Base-by-base conservation (phyloP, 2,329 filamentous ascomycete species). In the Helotiales sp. region DNA sequence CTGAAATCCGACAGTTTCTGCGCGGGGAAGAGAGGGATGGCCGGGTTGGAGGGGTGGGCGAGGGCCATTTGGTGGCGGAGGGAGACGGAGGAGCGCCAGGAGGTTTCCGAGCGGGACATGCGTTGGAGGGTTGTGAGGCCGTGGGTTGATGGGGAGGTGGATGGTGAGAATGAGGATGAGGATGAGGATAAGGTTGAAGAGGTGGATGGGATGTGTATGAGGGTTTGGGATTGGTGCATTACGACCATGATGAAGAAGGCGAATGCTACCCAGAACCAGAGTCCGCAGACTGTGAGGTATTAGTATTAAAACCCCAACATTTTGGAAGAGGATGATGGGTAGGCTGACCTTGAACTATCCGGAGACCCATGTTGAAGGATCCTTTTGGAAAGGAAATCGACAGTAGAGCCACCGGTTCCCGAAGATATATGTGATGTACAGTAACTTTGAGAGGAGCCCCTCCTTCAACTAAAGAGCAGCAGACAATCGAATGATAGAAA, bases 181-280 rank as follows among this genome's bases (percentile, higher is more conserved):
- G 34, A 45, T 20, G 40, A 20, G 24, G 15, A n/a, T n/a, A n/a
- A n/a, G n/a, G n/a, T n/a, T n/a, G n/a, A n/a, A n/a, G n/a, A n/a
- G n/a, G n/a, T n/a, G 30, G 55, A 50, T 2, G 24, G 49, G 40
- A 54, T 58, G n/a, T 43, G 60, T 17, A 70, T 59, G 3, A 70
- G 54, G 13, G 26, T 26, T 15, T 49, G 64, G 13, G 70, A 70
- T 64, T 74, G 70, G 32, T 72, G 63, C 54, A 74, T 50, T 40
- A 72, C 34, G 32, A 74, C 69, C 59, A 74, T 63, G 49, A 72
- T 24, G 64, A 74, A 74, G 57, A 74, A 74, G 20, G 63, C 55
- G 34, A 73, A 69, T 49, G 73, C 71, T 30, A 74, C 63, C 73
- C 73, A 74, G 68, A 74, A 74, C 73, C 74, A 75, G 40, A 74